Evolutionary conservation across 2,329 filamentous ascomycete genomes (phyloP).

Genomic region (Dryadomyces sulphureus): DNA sequence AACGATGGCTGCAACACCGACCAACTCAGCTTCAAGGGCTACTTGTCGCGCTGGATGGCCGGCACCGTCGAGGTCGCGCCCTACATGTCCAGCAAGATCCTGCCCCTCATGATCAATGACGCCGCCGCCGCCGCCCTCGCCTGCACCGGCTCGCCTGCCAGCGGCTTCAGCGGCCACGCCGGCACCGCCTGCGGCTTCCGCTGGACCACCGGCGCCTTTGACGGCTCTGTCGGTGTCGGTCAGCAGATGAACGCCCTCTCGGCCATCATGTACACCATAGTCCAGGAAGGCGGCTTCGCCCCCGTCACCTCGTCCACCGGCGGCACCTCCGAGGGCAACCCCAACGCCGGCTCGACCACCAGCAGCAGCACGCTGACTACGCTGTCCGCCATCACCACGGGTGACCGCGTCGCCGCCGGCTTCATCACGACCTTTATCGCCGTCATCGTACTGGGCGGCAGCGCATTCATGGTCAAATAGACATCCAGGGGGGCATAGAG

Average conservation of each 20-base stretch:
- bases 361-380: slow-evolving; percentile 6
- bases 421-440: slow-evolving; percentile 37
- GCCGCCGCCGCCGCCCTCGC: slow-evolving; percentile 35
- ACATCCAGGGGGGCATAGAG: too few relatives aligned
- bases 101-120: slow-evolving; percentile 33
- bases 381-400: slow-evolving; percentile 27
- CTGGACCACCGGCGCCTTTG: slow-evolving; percentile 43
- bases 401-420: slow-evolving; percentile 40
- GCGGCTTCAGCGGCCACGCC: slow-evolving; percentile 32
- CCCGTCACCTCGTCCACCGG: slow-evolving; percentile 40
- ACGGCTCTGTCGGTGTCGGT: slow-evolving; percentile 48
- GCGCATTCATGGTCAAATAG: slow-evolving; percentile 26
- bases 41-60: slow-evolving; percentile 53
- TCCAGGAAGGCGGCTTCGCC: slow-evolving; percentile 20
- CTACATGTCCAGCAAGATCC: slow-evolving; percentile 31
- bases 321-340: slow-evolving; percentile 41
- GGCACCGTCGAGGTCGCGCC: slow-evolving; percentile 39
- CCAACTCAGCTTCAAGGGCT: slow-evolving; percentile 64
- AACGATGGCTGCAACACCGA: slow-evolving; percentile 49
- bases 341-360: slow-evolving; percentile 25
- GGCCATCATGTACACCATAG: slow-evolving; percentile 45
- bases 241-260: slow-evolving; percentile 55
- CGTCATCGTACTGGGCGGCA: slow-evolving; percentile 33
- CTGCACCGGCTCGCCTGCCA: slow-evolving; percentile 31
- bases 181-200: slow-evolving; percentile 53